Conservation (phyloP, 176 grass and related monocot species). For the Carex parvula region DNA sequence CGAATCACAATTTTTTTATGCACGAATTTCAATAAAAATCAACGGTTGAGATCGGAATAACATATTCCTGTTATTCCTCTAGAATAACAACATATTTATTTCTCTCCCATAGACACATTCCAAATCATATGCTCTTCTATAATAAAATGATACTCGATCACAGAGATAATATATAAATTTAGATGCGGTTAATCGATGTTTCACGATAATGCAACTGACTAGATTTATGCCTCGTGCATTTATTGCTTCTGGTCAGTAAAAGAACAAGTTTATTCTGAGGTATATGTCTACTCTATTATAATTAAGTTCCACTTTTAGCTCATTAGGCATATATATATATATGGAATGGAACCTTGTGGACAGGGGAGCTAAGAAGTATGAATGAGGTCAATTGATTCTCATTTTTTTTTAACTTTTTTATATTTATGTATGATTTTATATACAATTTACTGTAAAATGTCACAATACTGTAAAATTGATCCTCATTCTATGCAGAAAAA, state of each 20-base stretch:
- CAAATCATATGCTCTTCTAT: background rate
- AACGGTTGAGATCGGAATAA: too few species aligned
- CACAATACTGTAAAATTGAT: too few species aligned
- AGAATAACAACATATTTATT: too few species aligned
- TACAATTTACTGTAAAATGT: too few species aligned
- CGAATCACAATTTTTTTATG: too few species aligned
- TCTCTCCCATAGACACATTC: background rate
- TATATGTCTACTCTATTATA: background rate
- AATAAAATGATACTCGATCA: background rate
- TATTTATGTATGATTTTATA: too few species aligned
- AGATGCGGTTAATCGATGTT: background rate
- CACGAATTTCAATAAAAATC: too few species aligned
- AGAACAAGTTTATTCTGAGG: constrained; percentile 23
- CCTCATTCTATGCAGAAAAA: too few species aligned
- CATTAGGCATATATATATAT: background rate
- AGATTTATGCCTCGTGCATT: constrained; percentile 5
- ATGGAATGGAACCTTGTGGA: background rate
- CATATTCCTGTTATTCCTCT: too few species aligned
- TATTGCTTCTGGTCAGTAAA: background rate
- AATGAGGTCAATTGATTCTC: too few species aligned
- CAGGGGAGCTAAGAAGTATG: too few species aligned
- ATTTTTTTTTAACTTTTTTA: too few species aligned
- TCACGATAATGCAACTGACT: background rate
- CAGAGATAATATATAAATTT: constrained; percentile 23
- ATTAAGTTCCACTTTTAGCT: background rate